Conservation (phyloP, 768 basidiomycete genomes). For the Chalciporus chontae region DNA sequence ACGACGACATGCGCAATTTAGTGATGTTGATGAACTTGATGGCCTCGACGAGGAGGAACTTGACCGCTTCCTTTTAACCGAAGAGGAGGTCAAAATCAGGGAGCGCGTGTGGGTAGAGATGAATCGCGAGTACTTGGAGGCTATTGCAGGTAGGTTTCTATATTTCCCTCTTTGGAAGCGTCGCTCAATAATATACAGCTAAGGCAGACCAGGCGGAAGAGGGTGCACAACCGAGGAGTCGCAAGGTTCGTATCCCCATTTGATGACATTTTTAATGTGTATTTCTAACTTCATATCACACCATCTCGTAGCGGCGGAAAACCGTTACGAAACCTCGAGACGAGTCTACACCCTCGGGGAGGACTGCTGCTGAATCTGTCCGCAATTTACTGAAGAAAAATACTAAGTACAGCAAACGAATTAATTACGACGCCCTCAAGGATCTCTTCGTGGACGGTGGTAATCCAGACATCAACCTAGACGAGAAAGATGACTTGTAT, state of each 20-base stretch:
- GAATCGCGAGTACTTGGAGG: conserved; percentile 87
- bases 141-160: conserved; percentile 57
- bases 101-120: conserved; percentile 93
- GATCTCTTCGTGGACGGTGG: conserved; percentile 60
- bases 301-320: conserved; percentile 59
- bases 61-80: conserved; percentile 71
- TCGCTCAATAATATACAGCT: conserved; percentile 57
- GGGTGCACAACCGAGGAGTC: conserved; percentile 48
- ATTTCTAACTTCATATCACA: conserved; percentile 2
- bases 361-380: conserved; percentile 33
- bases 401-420: conserved; percentile 84
- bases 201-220: conserved; percentile 58
- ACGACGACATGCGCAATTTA: conserved; percentile 50
- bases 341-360: conserved; percentile 51
- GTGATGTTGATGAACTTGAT: conserved; percentile 54
- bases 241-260: conserved; percentile 68
- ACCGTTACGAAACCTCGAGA: conserved; percentile 64
- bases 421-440: conserved; percentile 90
- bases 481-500: conserved; percentile 50
- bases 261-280: conserved; percentile 26
- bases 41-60: conserved; percentile 92
- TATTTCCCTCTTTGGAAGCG: conserved; percentile 9
- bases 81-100: conserved; percentile 81
- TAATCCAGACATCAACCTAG: conserved; percentile 23
- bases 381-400: conserved; percentile 73